Percentiles rank a stretch among this genome's conserved stretches.
Evolutionary conservation across 306 rosid species (phyloP).

Genomic region (Citrullus amarus): DNA sequence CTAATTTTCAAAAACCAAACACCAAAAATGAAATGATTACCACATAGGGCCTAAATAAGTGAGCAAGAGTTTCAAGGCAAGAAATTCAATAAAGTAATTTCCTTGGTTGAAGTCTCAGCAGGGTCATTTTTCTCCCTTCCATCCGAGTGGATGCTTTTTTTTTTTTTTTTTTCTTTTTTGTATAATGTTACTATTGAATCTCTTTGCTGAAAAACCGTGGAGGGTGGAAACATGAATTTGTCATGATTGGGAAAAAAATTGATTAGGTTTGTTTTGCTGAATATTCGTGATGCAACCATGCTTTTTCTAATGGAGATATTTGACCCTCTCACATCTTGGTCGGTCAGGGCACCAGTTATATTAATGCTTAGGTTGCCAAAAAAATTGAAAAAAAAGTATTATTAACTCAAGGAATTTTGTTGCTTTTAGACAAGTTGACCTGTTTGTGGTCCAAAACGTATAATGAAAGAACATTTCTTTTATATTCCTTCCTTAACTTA

Average conservation of each 20-base stretch:
- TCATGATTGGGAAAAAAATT: neutral
- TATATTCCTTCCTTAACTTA: too few species aligned
- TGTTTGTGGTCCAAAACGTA: neutral
- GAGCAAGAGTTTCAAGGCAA: neutral
- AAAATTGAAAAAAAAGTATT: too few species aligned
- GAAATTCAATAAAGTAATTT: neutral
- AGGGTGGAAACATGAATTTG: neutral
- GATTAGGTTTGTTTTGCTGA: too few species aligned
- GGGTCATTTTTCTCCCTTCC: neutral
- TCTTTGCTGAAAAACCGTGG: neutral
- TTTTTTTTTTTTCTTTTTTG: neutral
- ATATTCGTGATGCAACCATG: too few species aligned
- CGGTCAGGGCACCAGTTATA: too few species aligned
- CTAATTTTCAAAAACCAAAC: too few species aligned
- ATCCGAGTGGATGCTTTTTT: neutral
- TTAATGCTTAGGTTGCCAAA: too few species aligned
- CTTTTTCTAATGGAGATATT: too few species aligned
- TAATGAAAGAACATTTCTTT: too few species aligned
- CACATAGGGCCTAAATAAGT: neutral
- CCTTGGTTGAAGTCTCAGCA: neutral
- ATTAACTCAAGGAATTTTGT: neutral
- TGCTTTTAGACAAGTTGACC: neutral
- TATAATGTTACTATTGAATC: neutral
- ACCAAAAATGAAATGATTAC: too few species aligned
- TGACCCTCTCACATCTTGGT: too few species aligned